Evolutionary conservation across 768 basidiomycete genomes (phyloP).

Genomic region (Lentinula sp.): DNA sequence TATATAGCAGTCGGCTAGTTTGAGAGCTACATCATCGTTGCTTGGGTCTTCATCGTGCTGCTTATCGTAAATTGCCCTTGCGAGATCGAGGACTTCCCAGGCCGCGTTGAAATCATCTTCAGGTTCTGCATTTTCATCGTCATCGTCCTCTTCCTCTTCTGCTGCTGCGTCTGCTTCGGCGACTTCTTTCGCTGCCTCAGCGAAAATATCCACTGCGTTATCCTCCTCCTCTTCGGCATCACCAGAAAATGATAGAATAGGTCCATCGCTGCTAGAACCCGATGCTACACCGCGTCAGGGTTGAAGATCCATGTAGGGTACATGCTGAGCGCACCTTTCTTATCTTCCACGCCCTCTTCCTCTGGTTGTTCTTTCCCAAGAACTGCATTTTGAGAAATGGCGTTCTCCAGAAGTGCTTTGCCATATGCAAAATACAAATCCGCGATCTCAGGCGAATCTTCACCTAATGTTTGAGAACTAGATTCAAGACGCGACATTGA

Average conservation of each 20-base stretch:
- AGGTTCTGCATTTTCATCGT: constrained; percentile 69
- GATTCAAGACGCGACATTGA: constrained; percentile 12
- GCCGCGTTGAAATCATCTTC: constrained; percentile 98
- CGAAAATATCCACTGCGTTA: constrained; percentile 58
- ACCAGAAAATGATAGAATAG: constrained; percentile 75
- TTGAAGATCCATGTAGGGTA: constrained; percentile 1
- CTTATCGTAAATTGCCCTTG: constrained; percentile 79
- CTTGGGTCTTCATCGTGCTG: constrained; percentile 41
- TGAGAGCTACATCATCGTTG: constrained; percentile 61
- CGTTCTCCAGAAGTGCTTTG: constrained; percentile 89
- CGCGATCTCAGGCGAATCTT: constrained; percentile 78
- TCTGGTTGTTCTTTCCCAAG: constrained; percentile 81
- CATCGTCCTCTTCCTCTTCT: constrained; percentile 37
- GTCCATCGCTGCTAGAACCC: constrained; percentile 34
- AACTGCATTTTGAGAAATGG: constrained; percentile 80
- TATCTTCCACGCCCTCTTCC: constrained; percentile 35
- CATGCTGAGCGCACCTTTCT: constrained; percentile 6
- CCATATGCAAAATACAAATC: constrained; percentile 91
- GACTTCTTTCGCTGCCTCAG: constrained; percentile 40
- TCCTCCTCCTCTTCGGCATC: constrained; percentile 63
- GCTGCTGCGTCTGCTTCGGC: constrained; percentile 39
- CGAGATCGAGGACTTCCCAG: constrained; percentile 96
- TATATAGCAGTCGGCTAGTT: constrained; percentile 88
- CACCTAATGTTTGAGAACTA: constrained; percentile 71
- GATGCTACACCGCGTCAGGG: not conserved